Conservation (phyloP, 1,139 yeast genomes). For the Protomyces gravidus region DNA sequence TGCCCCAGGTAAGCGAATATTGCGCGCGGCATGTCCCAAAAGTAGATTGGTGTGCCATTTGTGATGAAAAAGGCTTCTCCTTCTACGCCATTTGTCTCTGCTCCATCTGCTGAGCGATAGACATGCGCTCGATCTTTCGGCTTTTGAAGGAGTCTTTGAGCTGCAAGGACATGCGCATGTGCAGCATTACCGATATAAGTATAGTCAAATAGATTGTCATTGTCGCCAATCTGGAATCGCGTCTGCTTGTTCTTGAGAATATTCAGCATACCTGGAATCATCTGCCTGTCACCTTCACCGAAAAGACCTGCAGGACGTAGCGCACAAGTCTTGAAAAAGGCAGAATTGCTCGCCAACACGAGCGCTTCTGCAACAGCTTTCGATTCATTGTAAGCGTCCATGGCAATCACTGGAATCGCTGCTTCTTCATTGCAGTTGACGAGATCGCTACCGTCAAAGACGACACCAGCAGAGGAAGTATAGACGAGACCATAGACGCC, state of each 20-base stretch:
- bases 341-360: slow-evolving; percentile 60
- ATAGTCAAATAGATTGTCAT: slow-evolving; percentile 90
- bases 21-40: slow-evolving; percentile 95
- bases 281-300: slow-evolving; percentile 97
- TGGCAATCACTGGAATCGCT: slow-evolving; percentile 82
- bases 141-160: slow-evolving; percentile 56
- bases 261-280: slow-evolving; percentile 84
- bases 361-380: slow-evolving; percentile 80
- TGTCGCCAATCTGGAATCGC: slow-evolving; percentile 89
- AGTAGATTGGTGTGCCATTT: slow-evolving; percentile 90
- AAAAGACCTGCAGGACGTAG: slow-evolving; percentile 96
- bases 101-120: not conserved
- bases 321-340: slow-evolving; percentile 69
- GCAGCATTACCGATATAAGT: slow-evolving; percentile 99
- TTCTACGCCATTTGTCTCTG: slow-evolving; percentile 48
- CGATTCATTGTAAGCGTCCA: slow-evolving; percentile 96
- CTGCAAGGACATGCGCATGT: slow-evolving; percentile 90
- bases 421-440: slow-evolving; percentile 82
- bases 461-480: slow-evolving; percentile 96
- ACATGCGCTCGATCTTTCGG: not conserved
- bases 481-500: slow-evolving; percentile 69
- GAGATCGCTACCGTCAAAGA: slow-evolving; percentile 87
- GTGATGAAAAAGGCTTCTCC: slow-evolving; percentile 90
- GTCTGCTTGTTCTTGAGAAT: slow-evolving; percentile 84
- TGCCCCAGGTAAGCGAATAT: slow-evolving; percentile 83